Percentiles rank a stretch among this genome's conserved stretches.
Conservation (phyloP, 768 basidiomycete genomes). For the Serendipita sp. region DNA sequence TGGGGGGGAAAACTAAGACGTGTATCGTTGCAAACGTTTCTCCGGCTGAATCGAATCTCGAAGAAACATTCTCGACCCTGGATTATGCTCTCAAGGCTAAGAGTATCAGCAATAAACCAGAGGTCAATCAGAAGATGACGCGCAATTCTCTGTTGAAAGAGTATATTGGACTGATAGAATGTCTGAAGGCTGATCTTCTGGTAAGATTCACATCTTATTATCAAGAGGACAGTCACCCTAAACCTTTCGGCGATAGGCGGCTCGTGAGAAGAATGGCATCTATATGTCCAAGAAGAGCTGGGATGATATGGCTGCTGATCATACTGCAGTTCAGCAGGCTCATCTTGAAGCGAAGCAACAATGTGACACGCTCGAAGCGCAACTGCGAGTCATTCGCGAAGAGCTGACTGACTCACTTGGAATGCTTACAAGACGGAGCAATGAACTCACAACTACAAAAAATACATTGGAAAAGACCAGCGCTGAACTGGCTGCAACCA, state of each 20-base stretch:
- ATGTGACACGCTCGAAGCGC: conserved; percentile 66
- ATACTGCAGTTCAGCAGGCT: conserved; percentile 60
- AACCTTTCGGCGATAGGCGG: conserved; percentile 29
- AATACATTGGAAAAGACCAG: conserved; percentile 38
- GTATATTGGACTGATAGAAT: conserved; percentile 84
- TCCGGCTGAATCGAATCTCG: conserved; percentile 82
- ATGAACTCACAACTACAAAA: conserved; percentile 51
- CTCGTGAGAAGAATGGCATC: conserved; percentile 91
- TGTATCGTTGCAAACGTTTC: conserved; percentile 95
- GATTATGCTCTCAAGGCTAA: conserved; percentile 94
- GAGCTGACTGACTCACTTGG: conserved; percentile 86
- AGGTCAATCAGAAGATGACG: conserved; percentile 87
- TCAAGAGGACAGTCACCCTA: neutral
- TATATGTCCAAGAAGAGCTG: conserved; percentile 85
- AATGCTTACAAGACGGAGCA: conserved; percentile 54
- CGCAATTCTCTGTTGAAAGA: conserved; percentile 84
- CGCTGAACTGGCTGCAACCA: conserved; percentile 33
- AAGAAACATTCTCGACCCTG: conserved; percentile 93
- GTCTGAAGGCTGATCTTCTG: conserved; percentile 73
- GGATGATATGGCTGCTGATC: conserved; percentile 62
- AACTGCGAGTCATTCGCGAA: conserved; percentile 61
- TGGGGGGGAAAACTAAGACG: conserved; percentile 92
- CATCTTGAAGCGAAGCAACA: conserved; percentile 70
- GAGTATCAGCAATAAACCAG: conserved; percentile 87
- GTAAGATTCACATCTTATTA: conserved; percentile 6